Evolutionary conservation across 331 rosid species (phyloP).

Genomic region (Phaseolus coccineus): DNA sequence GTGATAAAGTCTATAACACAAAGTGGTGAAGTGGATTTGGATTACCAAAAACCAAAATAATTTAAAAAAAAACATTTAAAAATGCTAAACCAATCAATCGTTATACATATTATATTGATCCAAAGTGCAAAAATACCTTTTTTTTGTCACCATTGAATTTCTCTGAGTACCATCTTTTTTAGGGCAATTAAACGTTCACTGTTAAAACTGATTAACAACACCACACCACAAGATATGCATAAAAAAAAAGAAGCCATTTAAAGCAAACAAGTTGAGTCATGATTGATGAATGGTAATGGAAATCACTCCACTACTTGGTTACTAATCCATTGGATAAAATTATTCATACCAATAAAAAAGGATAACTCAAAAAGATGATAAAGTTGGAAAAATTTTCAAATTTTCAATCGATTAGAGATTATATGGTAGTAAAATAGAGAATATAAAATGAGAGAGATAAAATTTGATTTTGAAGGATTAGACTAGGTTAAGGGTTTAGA

Average conservation of each 20-base stretch:
- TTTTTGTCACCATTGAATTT: slow-evolving; percentile 8
- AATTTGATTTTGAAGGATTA: too few relatives aligned
- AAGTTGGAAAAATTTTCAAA: too few relatives aligned
- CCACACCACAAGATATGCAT: background rate
- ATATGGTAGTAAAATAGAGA: too few relatives aligned
- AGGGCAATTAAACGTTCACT: background rate
- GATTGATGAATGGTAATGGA: slow-evolving; percentile 3
- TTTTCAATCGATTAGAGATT: too few relatives aligned
- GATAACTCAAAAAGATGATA: background rate
- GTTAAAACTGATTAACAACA: slow-evolving; percentile 14
- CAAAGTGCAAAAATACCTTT: slow-evolving; percentile 9
- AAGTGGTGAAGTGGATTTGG: background rate
- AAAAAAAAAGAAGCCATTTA: background rate
- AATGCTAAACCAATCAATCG: background rate
- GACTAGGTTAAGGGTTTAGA: too few relatives aligned
- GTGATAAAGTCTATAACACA: background rate
- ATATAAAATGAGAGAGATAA: too few relatives aligned
- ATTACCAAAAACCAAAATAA: background rate
- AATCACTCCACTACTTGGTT: slow-evolving; percentile 1
- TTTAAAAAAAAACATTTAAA: background rate
- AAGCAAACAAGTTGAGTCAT: slow-evolving; percentile 30
- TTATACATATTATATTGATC: background rate
- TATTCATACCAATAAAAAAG: background rate
- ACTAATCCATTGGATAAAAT: slow-evolving; percentile 16
- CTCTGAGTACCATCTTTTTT: background rate